Percentiles rank a stretch among this genome's conserved stretches.
phyloP scores from a whole-genome alignment of 495 filamentous ascomycete species.

The Pyrenula aspistea region DNA sequence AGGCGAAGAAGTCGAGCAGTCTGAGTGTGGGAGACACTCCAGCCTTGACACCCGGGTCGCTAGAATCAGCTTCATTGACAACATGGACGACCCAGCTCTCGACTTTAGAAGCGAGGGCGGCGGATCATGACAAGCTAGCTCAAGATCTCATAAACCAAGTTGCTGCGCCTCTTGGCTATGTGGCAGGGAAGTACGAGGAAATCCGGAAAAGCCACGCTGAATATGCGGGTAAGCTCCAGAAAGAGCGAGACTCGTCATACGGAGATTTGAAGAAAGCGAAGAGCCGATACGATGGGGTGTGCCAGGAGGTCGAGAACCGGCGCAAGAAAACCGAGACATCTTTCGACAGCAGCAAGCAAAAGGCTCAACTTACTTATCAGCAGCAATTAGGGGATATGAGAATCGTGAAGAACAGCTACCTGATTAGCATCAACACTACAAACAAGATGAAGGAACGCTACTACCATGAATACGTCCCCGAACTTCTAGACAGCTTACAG shows the following conservation, averaged over 20 bases:
- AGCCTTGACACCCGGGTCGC: conserved; percentile 82
- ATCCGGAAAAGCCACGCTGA: conserved; percentile 84
- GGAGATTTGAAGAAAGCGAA: conserved; percentile 83
- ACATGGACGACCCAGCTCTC: conserved; percentile 93
- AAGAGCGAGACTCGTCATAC: conserved; percentile 73
- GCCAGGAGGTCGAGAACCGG: conserved; percentile 87
- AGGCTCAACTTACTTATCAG: conserved; percentile 81
- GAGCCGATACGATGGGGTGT: conserved; percentile 80
- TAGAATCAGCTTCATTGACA: conserved; percentile 91
- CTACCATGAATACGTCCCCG: conserved; percentile 92
- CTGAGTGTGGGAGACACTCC: conserved; percentile 92
- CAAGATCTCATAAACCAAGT: conserved; percentile 63
- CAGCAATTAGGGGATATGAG: conserved; percentile 88
- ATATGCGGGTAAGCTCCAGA: conserved; percentile 76
- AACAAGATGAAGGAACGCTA: conserved; percentile 96
- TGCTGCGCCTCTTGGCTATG: conserved; percentile 69
- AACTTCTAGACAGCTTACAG: conserved; percentile 81
- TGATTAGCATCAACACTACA: conserved; percentile 88
- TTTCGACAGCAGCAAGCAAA: conserved; percentile 70
- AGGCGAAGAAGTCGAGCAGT: conserved; percentile 75
- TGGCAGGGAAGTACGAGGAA: conserved; percentile 71
- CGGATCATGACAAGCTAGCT: conserved; percentile 77
- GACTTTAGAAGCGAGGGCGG: conserved; percentile 75
- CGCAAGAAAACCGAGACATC: conserved; percentile 88
- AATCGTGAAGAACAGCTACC: conserved; percentile 95